phyloP scores from a whole-genome alignment of 2,329 filamentous ascomycete genomes.

The Tolypocladium inflatum region DNA sequence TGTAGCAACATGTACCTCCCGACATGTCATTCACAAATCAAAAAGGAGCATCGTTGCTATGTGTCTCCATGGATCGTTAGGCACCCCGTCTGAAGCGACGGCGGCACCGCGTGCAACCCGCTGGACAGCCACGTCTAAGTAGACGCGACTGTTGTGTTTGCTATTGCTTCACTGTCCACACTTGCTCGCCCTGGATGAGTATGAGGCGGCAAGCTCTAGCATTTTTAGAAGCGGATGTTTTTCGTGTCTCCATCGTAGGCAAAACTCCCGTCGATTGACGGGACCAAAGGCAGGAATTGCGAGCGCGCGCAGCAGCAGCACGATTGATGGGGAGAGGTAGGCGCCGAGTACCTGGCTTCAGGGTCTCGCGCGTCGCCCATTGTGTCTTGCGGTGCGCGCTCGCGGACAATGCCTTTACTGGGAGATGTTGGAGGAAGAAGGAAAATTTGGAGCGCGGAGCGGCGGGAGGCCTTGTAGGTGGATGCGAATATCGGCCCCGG shows the following conservation, averaged over 20 bases:
- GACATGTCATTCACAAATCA: not conserved
- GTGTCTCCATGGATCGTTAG: slow-evolving; percentile 21
- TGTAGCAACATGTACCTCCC: not conserved
- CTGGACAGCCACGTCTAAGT: slow-evolving; percentile 14
- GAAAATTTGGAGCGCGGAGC: not conserved
- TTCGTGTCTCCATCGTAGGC: not conserved
- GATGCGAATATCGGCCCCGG: not conserved
- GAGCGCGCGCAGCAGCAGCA: not conserved
- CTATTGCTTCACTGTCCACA: slow-evolving; percentile 64
- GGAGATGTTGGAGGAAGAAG: not conserved
- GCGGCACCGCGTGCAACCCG: slow-evolving; percentile 18
- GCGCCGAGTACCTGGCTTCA: not conserved
- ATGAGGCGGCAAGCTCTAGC: slow-evolving; percentile 57
- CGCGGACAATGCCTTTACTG: not conserved
- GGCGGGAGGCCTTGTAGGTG: not conserved
- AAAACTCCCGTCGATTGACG: not conserved
- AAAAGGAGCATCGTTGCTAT: not conserved
- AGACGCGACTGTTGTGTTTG: slow-evolving; percentile 23
- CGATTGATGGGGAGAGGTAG: not conserved
- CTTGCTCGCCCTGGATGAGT: slow-evolving; percentile 46
- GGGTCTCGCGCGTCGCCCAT: not conserved
- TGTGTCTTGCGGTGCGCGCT: not conserved
- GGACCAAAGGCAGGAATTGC: not conserved
- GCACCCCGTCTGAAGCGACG: slow-evolving; percentile 14
- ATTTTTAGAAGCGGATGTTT: slow-evolving; percentile 43